Evolutionary conservation across 2,329 filamentous ascomycete genomes (phyloP), one percentile per base, ranked within the genome.

Genomic region (Colletotrichum lini): DNA sequence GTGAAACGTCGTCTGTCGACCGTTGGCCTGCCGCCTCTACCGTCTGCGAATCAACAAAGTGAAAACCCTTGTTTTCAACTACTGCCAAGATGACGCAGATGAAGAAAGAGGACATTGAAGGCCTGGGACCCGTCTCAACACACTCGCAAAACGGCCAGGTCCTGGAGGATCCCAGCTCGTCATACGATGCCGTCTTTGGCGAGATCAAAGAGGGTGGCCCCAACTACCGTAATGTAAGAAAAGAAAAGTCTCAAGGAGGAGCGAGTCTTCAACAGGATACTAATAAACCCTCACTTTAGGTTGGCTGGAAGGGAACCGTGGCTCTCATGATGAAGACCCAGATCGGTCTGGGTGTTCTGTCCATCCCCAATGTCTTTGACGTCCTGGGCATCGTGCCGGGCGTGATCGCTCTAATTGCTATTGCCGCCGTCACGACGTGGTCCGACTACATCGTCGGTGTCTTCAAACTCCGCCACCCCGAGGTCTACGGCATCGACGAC

Each of bases 401-500:
- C n/a, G 75, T 87, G 13, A 82, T 87, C 35, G 79, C 80, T 35
- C 78, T 88, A 8, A 49, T 81, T 3, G 66, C 74, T 3, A 81
- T 87, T 38, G 82, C 79, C 1, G 70, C 40, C 23, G 85, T 87
- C 72, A 86, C 85, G 0, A 84, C 82, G 2, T 87, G 85, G 85
- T 85, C 84, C 2, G 79, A 81, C 63, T 86, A 84, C 72, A 84
- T 86, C 30, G 79, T 87, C 13, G 85, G 84, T 10, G 75, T 79
- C n/a, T 88, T 88, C 79, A 89, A 88, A 73, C 72, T 85, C 47
- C 78, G 79, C 12, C 86, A 89, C 73, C 82, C 81, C 3, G 80
- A 84, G 47, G 83, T 88, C 2, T 88, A 89, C 74, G 82, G 84
- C 35, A 85, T 89, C 65, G 86, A 87, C 58, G 87, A 88, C 74